Conservation (phyloP, 805 yeast genomes). For the Danielia oregonensis region DNA sequence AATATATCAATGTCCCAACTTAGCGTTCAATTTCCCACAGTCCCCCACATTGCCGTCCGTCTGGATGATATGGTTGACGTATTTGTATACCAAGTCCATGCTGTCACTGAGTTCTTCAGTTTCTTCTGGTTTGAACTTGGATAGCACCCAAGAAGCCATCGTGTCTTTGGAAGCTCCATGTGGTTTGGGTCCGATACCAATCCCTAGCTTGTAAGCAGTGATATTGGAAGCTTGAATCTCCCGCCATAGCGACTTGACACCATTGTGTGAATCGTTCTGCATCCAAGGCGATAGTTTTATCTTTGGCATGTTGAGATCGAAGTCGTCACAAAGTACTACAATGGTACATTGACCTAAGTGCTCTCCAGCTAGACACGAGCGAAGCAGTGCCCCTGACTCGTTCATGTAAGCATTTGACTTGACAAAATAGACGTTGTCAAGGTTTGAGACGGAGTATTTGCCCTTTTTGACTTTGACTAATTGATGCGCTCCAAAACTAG, state of each 20-base stretch:
- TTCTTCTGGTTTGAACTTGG: slow-evolving; percentile 27
- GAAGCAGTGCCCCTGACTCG: slow-evolving; percentile 32
- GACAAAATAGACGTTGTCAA: slow-evolving; percentile 25
- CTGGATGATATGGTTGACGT: slow-evolving; percentile 20
- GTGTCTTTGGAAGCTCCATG: slow-evolving; percentile 26
- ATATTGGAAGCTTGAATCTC: slow-evolving; percentile 9
- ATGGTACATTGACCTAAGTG: slow-evolving; percentile 14
- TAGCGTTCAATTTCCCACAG: slow-evolving; percentile 24
- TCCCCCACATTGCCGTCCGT: slow-evolving; percentile 23
- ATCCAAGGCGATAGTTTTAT: slow-evolving; percentile 28
- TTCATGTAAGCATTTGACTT: slow-evolving; percentile 40
- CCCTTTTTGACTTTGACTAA: slow-evolving; percentile 24
- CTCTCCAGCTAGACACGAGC: slow-evolving; percentile 21
- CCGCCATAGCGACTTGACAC: slow-evolving; percentile 24
- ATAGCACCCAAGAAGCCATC: slow-evolving; percentile 42
- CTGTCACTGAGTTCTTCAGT: slow-evolving; percentile 13
- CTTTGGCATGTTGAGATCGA: slow-evolving; percentile 29
- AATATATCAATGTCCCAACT: slow-evolving; percentile 6
- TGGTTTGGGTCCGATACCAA: slow-evolving; percentile 44
- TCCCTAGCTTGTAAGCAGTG: slow-evolving; percentile 28
- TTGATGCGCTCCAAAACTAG: slow-evolving; percentile 26
- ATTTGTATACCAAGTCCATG: slow-evolving; percentile 15
- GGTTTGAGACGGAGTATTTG: slow-evolving; percentile 24
- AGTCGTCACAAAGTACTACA: slow-evolving; percentile 36
- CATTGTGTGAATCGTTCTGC: slow-evolving; percentile 39